Conservation (phyloP, 1,284 basidiomycete species). For the Thelephora terrestris region DNA sequence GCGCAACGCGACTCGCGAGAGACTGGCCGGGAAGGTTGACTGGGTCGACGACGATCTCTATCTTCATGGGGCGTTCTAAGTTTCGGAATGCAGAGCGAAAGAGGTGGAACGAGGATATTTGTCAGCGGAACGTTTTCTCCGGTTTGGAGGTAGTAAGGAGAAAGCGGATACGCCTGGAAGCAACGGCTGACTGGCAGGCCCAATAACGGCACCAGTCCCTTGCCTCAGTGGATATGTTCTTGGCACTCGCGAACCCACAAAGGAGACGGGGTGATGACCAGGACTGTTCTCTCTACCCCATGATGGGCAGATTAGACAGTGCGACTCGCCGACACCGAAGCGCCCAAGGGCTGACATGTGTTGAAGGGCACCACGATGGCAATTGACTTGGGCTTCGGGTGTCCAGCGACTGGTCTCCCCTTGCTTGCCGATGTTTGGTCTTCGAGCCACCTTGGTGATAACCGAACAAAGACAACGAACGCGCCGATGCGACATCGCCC, state of each 20-base stretch:
- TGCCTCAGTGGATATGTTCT: conserved; percentile 8
- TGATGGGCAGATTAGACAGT: too few species aligned
- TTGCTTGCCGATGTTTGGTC: too few species aligned
- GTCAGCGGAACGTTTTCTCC: conserved; percentile 1
- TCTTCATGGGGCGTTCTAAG: conserved; percentile 94
- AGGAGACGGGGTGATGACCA: too few species aligned
- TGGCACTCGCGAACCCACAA: too few species aligned
- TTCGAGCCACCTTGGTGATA: conserved; percentile 3
- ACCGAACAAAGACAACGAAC: conserved; percentile 18
- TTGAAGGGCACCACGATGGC: too few species aligned
- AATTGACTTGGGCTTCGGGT: background rate
- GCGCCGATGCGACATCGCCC: conserved; percentile 8
- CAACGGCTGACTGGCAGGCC: background rate
- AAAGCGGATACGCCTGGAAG: conserved; percentile 13
- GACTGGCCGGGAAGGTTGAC: conserved; percentile 50
- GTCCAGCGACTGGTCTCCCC: too few species aligned
- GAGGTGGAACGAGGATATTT: conserved; percentile 7
- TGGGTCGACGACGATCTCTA: conserved; percentile 93
- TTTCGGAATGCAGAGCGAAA: conserved; percentile 12
- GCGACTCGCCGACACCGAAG: too few species aligned
- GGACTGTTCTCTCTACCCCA: too few species aligned
- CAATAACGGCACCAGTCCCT: conserved; percentile 7
- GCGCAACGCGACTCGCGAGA: conserved; percentile 62
- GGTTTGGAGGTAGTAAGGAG: conserved; percentile 10
- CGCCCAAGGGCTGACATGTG: too few species aligned